Conservation (phyloP, 164 flowering plant species). For the Warburgia ugandensis region DNA sequence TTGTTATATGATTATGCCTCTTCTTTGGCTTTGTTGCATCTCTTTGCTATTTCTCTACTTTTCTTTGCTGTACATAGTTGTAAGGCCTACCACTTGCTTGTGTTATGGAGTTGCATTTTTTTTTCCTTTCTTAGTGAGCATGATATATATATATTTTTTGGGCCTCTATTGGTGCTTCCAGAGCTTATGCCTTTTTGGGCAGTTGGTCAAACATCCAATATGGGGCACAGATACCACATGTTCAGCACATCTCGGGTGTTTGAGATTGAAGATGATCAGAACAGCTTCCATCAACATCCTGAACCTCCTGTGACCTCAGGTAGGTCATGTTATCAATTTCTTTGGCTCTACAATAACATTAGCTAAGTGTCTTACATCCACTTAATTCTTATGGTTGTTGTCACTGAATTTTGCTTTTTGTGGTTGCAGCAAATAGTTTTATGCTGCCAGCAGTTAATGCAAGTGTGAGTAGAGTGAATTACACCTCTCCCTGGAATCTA, state of each 20-base stretch:
- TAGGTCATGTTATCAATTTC: conserved; percentile 23
- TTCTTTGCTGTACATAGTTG: too few relatives aligned
- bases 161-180: background rate
- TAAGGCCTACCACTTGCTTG: too few relatives aligned
- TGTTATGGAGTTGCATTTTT: background rate
- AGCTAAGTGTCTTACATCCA: background rate
- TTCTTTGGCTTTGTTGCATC: too few relatives aligned
- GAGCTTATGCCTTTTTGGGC: background rate
- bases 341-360: conserved; percentile 1
- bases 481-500: conserved; percentile 37
- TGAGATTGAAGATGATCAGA: conserved; percentile 44
- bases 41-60: too few relatives aligned
- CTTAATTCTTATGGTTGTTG: background rate
- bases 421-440: conserved; percentile 29
- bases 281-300: too few relatives aligned
- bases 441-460: conserved; percentile 32
- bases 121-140: background rate
- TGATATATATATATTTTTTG: too few relatives aligned
- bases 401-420: conserved; percentile 7
- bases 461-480: conserved; percentile 21
- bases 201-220: conserved; percentile 14
- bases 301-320: conserved; percentile 40
- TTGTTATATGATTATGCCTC: too few relatives aligned
- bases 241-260: conserved; percentile 34
- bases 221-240: conserved; percentile 66